These are phyloP conservation scores for Lasiodiplodia theobromae DNA, from an alignment of 2,329 filamentous ascomycete species.

Conservation along the genomic window DNA sequence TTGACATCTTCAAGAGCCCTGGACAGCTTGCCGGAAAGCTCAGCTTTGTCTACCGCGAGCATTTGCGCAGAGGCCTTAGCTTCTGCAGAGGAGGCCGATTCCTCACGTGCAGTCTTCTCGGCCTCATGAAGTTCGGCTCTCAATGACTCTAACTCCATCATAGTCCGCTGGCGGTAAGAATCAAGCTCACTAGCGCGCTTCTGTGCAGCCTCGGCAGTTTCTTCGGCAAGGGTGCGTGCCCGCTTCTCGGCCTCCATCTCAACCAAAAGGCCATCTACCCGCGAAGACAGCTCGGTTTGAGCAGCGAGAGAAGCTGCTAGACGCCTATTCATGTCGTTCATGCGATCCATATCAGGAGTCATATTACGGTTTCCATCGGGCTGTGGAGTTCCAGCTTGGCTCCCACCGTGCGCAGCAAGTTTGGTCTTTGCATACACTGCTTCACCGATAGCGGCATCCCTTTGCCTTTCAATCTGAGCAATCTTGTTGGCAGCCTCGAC, in stretches of 20 bases:
- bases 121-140: conserved; percentile 83
- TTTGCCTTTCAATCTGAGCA: conserved; percentile 91
- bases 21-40: conserved; percentile 72
- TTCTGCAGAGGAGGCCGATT: conserved; percentile 78
- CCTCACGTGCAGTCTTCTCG: conserved; percentile 80
- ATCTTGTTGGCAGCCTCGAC: conserved; percentile 85
- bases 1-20: conserved; percentile 71
- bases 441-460: conserved; percentile 92
- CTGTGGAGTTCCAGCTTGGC: conserved; percentile 64
- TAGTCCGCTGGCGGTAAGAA: conserved; percentile 80
- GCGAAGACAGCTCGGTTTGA: conserved; percentile 82
- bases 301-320: conserved; percentile 80
- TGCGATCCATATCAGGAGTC: conserved; percentile 68
- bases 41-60: conserved; percentile 84
- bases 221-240: conserved; percentile 84
- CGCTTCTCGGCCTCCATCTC: conserved; percentile 84
- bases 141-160: conserved; percentile 83
- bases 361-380: conserved; percentile 64
- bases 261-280: conserved; percentile 70
- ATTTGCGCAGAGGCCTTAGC: conserved; percentile 76
- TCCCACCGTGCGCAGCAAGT: conserved; percentile 80
- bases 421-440: conserved; percentile 95
- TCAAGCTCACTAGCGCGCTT: conserved; percentile 85
- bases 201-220: conserved; percentile 82
- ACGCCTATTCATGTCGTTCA: conserved; percentile 78